Evolutionary conservation across 306 rosid species (phyloP).

Genomic region (Lathyrus oleraceus): DNA sequence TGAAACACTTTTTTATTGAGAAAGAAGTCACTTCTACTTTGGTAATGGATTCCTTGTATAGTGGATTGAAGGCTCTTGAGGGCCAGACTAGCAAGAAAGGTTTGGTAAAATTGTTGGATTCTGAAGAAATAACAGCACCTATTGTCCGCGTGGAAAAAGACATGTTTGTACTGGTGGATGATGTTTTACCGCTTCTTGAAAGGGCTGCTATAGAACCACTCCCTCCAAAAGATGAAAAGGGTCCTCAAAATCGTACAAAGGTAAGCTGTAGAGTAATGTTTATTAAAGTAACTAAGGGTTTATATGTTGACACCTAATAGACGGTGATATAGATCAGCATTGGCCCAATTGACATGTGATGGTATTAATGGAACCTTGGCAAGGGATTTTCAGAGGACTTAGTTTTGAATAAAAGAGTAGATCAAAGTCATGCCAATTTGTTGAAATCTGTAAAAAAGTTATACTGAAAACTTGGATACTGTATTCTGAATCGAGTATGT

Average conservation of each 20-base stretch:
- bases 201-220: conserved; percentile 96
- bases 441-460: not conserved
- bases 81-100: conserved; percentile 75
- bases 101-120: conserved; percentile 61
- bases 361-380: not conserved
- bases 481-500: conserved; percentile 10
- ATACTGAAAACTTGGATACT: not conserved
- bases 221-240: conserved; percentile 99
- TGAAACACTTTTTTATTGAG: conserved; percentile 92
- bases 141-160: conserved; percentile 87
- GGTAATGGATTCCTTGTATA: conserved; percentile 96
- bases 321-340: conserved; percentile 15
- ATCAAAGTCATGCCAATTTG: not conserved
- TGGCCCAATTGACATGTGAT: conserved; percentile 12
- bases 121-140: conserved; percentile 91
- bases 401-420: conserved; percentile 7
- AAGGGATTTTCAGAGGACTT: not conserved
- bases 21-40: conserved; percentile 97
- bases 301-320: conserved; percentile 16
- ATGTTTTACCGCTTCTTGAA: conserved; percentile 79
- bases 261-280: conserved; percentile 45
- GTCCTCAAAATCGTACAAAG: conserved; percentile 99
- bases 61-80: conserved; percentile 98
- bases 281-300: conserved; percentile 9
- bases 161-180: conserved; percentile 87